phyloP scores from a whole-genome alignment of 169 alveolate species.

The Plasmodium inui region DNA sequence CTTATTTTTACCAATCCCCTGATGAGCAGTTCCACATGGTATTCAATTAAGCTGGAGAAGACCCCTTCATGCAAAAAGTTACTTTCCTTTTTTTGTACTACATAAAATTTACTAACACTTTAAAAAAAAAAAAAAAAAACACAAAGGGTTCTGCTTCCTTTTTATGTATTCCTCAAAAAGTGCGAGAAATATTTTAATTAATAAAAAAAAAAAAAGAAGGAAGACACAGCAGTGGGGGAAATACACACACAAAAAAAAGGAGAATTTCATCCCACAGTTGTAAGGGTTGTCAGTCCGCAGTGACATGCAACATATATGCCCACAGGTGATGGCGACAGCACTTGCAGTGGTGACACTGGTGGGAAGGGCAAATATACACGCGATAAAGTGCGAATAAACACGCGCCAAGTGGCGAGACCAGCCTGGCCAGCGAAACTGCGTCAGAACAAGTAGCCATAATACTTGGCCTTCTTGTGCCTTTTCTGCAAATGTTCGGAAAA shows the following conservation, averaged over 20 bases:
- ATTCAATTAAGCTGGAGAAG: neutral
- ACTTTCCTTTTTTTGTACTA: neutral
- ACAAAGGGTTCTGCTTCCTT: neutral
- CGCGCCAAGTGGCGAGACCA: neutral
- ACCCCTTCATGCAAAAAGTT: neutral
- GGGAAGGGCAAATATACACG: neutral
- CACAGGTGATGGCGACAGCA: neutral
- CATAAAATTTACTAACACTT: neutral
- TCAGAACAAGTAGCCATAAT: slow-evolving; percentile 60
- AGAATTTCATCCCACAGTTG: neutral
- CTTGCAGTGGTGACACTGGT: neutral
- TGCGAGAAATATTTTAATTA: neutral
- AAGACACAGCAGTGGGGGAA: neutral
- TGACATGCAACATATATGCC: neutral
- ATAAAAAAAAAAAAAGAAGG: neutral
- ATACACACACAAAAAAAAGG: neutral
- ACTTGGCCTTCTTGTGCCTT: slow-evolving; percentile 53
- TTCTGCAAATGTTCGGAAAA: slow-evolving; percentile 67
- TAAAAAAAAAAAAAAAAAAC: neutral
- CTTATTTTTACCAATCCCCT: neutral
- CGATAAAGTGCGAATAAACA: neutral
- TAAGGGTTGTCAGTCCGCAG: neutral
- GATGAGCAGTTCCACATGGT: neutral
- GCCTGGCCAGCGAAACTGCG: neutral
- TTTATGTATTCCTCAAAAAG: neutral